Evolutionary conservation across 495 filamentous ascomycete species (phyloP).

Genomic region (Daldinia caldariorum): DNA sequence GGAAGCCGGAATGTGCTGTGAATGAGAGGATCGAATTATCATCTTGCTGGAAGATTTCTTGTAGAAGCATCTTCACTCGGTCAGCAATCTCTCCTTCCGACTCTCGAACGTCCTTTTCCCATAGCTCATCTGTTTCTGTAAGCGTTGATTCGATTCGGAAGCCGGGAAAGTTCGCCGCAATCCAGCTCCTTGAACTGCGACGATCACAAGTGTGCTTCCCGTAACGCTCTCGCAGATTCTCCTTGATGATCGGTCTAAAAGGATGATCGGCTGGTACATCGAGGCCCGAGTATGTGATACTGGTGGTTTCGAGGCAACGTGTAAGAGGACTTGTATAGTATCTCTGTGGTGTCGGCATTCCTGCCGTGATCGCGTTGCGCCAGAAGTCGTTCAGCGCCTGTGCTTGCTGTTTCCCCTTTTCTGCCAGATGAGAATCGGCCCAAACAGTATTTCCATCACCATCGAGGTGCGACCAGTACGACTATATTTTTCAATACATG

Average conservation of each 20-base stretch:
- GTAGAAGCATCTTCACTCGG: constrained; percentile 41
- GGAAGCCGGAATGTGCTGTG: constrained; percentile 49
- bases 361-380: constrained; percentile 61
- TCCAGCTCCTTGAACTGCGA: constrained; percentile 65
- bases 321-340: constrained; percentile 77
- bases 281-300: constrained; percentile 63
- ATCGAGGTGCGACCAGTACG: constrained; percentile 73
- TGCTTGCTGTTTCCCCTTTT: constrained; percentile 69
- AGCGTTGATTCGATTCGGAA: constrained; percentile 73
- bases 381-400: constrained; percentile 70
- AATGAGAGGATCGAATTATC: constrained; percentile 43
- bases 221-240: constrained; percentile 76
- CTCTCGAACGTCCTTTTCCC: constrained; percentile 55
- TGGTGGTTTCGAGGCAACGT: constrained; percentile 72
- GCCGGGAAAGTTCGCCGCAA: constrained; percentile 64
- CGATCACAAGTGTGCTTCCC: constrained; percentile 84
- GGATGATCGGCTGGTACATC: constrained; percentile 38
- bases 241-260: constrained; percentile 73
- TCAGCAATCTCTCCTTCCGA: constrained; percentile 42
- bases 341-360: constrained; percentile 69
- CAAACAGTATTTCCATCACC: constrained; percentile 74
- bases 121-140: constrained; percentile 68
- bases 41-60: constrained; percentile 46
- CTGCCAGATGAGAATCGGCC: constrained; percentile 75
- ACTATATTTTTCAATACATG: constrained; percentile 27